phyloP scores from a whole-genome alignment of 2,329 filamentous ascomycete species.

The Colletotrichum nymphaeae region DNA sequence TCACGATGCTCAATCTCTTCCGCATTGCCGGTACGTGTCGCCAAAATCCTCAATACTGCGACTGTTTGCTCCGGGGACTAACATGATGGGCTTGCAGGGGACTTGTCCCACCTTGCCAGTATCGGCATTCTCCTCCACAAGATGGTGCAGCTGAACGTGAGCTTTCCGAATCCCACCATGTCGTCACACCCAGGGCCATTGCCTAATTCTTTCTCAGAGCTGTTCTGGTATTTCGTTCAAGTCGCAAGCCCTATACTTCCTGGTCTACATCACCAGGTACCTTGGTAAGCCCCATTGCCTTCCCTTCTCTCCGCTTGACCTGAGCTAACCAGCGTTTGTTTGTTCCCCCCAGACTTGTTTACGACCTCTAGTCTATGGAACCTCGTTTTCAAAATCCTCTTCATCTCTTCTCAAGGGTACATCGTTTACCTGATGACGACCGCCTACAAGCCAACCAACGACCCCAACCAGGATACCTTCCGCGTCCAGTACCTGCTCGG shows the following conservation, averaged over 20 bases:
- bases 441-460: constrained; percentile 96
- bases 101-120: constrained; percentile 94
- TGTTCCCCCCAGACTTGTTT: constrained; percentile 76
- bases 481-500: constrained; percentile 94
- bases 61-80: constrained; percentile 16
- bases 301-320: too few relatives aligned
- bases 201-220: constrained; percentile 69
- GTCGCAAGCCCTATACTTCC: constrained; percentile 92
- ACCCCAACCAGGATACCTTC: constrained; percentile 97
- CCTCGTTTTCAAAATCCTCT: constrained; percentile 94
- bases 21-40: constrained; percentile 63
- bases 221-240: constrained; percentile 99
- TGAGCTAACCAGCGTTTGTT: constrained; percentile 23
- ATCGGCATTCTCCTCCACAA: constrained; percentile 97
- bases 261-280: constrained; percentile 95
- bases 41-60: not conserved
- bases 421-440: constrained; percentile 98
- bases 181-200: constrained; percentile 8
- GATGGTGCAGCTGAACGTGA: constrained; percentile 91
- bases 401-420: constrained; percentile 90
- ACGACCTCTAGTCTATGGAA: constrained; percentile 90
- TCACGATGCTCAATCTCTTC: constrained; percentile 68
- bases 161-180: constrained; percentile 44
- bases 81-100: constrained; percentile 67
- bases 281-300: constrained; percentile 68